Percentiles rank a stretch among this genome's conserved stretches.
Conservation (phyloP, 1,139 yeast species). For the Suhomyces wounanorum region DNA sequence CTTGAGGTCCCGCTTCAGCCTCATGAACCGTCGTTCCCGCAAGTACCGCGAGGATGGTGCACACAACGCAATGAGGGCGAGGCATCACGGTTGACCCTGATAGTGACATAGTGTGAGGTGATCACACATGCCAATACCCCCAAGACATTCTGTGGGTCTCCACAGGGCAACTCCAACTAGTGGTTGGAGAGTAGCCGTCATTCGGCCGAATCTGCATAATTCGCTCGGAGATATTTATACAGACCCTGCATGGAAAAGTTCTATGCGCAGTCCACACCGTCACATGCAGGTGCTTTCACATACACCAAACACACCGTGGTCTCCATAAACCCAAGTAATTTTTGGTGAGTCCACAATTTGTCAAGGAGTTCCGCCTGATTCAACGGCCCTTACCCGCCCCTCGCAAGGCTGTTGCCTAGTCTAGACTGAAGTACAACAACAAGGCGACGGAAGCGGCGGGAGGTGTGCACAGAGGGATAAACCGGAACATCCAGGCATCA, state of each 20-base stretch:
- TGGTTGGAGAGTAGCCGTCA: background rate
- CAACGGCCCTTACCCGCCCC: background rate
- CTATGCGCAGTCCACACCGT: background rate
- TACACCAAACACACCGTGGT: background rate
- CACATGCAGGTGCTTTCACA: background rate
- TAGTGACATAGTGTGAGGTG: background rate
- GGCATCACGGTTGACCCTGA: background rate
- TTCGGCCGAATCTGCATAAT: background rate
- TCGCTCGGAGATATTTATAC: background rate
- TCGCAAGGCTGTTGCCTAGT: background rate
- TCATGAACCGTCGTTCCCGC: conserved; percentile 2
- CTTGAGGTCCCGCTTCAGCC: background rate
- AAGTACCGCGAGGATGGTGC: background rate
- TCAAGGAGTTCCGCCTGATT: background rate
- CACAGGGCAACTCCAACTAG: too few species aligned
- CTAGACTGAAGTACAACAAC: background rate
- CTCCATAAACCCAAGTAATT: too few species aligned
- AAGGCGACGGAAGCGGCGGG: conserved; percentile 5
- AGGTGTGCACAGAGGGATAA: background rate
- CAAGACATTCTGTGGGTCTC: background rate
- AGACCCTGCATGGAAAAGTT: background rate
- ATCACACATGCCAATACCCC: background rate
- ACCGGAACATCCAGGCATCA: background rate
- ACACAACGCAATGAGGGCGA: background rate
- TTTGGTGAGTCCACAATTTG: too few species aligned